A percentile compares a stretch with the other conserved stretches of the same genome.
These are phyloP conservation scores for Beauveria pseudobassiana DNA, from an alignment of 2,329 filamentous ascomycete species.

Conservation along the genomic window DNA sequence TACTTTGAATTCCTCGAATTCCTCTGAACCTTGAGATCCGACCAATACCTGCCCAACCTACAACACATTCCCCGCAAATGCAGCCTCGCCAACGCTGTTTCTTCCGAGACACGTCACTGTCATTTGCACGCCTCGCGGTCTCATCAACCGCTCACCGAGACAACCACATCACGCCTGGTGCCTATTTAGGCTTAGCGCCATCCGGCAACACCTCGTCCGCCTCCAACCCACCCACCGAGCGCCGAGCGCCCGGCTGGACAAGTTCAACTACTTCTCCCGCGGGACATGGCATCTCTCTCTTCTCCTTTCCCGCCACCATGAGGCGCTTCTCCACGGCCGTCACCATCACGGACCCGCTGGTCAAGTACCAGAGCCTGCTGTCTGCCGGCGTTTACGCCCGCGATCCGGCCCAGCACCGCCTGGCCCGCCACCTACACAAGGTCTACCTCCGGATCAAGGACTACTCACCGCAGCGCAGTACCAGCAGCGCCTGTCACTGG, in stretches of 20 bases:
- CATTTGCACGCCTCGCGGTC: too few relatives aligned
- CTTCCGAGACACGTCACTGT: too few relatives aligned
- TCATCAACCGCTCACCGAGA: background rate
- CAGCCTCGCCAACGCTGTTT: too few relatives aligned
- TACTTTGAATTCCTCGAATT: too few relatives aligned
- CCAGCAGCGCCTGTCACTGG: slow-evolving; percentile 53
- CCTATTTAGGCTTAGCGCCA: background rate
- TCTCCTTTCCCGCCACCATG: slow-evolving; percentile 16
- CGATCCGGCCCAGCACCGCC: slow-evolving; percentile 63
- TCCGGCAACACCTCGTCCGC: background rate
- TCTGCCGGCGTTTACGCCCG: slow-evolving; percentile 59
- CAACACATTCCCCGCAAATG: background rate
- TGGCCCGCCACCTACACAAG: slow-evolving; percentile 70
- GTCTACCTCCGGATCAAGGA: slow-evolving; percentile 70
- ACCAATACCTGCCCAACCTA: background rate
- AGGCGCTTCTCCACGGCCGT: slow-evolving; percentile 40
- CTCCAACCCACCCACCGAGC: background rate
- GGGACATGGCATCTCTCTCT: background rate
- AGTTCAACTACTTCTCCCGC: background rate
- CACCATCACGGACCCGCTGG: slow-evolving; percentile 63
- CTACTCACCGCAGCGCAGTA: slow-evolving; percentile 67
- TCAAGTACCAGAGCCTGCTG: slow-evolving; percentile 67
- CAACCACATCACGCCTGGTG: background rate
- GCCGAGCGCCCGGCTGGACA: background rate
- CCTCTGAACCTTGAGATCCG: too few relatives aligned